Base-by-base conservation (phyloP, 2,329 filamentous ascomycete species). In the Bisporella sp. region DNA sequence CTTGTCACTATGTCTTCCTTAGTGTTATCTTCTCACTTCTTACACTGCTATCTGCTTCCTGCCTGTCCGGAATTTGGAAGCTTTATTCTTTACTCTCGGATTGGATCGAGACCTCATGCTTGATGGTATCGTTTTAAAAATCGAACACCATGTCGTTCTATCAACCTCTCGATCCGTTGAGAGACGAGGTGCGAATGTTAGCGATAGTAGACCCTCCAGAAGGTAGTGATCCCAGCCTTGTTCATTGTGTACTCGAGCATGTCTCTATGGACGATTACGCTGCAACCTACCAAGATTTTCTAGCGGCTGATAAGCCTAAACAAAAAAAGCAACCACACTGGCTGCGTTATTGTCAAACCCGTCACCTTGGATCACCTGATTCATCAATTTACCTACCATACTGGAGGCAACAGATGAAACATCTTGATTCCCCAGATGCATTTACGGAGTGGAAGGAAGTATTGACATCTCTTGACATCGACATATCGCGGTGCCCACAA, bases 191-290 rank as follows among this genome's bases (percentile, higher is more conserved):
- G 28, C 44, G 51, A 7, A 43, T 53, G n/a, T 33, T 47, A 9
- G 50, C 12, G 11, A 45, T 53, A 11, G 45, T 42, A 6, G 33
- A 47, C 6, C 13, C 47, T 30, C 21, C 41, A 4, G 21, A 40
- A n/a, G 42, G n/a, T 12, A 21, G 4, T 5, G 13, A 47, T 11
- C 13, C 31, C 6, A 33, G n/a, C 13, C 32, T 44, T 5, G 44
- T 51, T 13, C 46, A 54, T 45, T 54, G 52, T 33, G 33, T 21
- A 13, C 31, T 54, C 8, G 49, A 54, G 41, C 31, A 47, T 32
- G 44, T 54, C n/a, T 35, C 31, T 11, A 43, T 52, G 5, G 44
- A 52, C 39, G 47, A 45, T 29, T 50, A 52, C 28, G 47, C 47
- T 12, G 21, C 37, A 1, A 32, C 43, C 7, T 54, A 47, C 8